These are phyloP conservation scores for Hypomontagnella submonticulosa DNA, from an alignment of 495 filamentous ascomycete genomes.

Conservation along the genomic window DNA sequence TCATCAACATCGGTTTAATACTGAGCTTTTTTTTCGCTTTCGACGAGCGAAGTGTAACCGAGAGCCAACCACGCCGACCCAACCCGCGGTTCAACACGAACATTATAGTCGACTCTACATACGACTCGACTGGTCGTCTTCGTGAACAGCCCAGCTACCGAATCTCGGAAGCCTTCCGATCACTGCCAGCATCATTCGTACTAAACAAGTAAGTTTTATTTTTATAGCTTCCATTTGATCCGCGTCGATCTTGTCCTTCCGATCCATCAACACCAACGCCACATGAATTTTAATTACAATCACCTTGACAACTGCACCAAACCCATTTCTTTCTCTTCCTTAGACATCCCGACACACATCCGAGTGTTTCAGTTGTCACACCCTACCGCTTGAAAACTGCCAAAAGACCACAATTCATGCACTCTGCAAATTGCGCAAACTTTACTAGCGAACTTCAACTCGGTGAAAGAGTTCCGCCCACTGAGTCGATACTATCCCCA, in stretches of 20 bases:
- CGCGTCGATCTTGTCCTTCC: not conserved
- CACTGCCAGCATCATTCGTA: conserved; percentile 19
- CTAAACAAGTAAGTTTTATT: conserved; percentile 17
- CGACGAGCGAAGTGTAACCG: conserved; percentile 25
- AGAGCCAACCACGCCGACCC: conserved; percentile 17
- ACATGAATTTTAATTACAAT: not conserved
- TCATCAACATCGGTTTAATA: not conserved
- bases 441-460: not conserved
- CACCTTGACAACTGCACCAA: not conserved
- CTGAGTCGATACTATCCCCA: not conserved
- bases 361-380: conserved; percentile 18
- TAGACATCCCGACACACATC: conserved; percentile 19
- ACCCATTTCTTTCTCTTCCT: not conserved
- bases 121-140: conserved; percentile 22
- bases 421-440: not conserved
- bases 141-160: conserved; percentile 18
- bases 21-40: conserved; percentile 4
- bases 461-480: not conserved
- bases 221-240: not conserved
- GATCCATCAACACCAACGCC: not conserved
- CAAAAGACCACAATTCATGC: not conserved
- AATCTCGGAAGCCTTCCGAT: conserved; percentile 16
- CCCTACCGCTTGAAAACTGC: not conserved
- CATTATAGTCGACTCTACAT: conserved; percentile 19
- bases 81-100: conserved; percentile 27